A percentile compares a stretch with the other conserved stretches of the same genome.
Conservation (phyloP, 495 filamentous ascomycete species). For the Penicillium steckii region DNA sequence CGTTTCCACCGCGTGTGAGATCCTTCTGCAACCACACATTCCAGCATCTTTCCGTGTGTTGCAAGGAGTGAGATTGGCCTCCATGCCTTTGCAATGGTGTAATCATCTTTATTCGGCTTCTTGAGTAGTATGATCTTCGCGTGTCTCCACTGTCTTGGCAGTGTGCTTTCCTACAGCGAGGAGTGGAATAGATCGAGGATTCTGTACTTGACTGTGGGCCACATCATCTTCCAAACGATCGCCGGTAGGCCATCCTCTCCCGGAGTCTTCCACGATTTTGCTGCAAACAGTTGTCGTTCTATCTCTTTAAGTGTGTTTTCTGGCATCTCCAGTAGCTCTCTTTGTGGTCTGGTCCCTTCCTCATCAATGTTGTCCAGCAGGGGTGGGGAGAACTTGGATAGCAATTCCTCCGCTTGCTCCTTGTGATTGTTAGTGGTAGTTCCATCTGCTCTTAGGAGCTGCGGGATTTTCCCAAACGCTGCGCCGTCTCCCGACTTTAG, state of each 20-base stretch:
- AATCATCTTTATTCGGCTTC: constrained; percentile 24
- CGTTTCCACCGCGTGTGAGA: constrained; percentile 24
- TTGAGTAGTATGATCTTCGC: constrained; percentile 20
- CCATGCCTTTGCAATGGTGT: constrained; percentile 22
- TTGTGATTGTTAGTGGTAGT: constrained; percentile 15
- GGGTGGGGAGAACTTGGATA: constrained; percentile 29
- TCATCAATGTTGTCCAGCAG: constrained; percentile 18
- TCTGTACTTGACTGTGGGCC: constrained; percentile 28
- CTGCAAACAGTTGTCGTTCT: constrained; percentile 11
- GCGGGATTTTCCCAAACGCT: constrained; percentile 18
- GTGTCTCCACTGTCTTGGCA: constrained; percentile 13
- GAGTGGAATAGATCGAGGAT: constrained; percentile 20
- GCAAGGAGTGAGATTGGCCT: constrained; percentile 30
- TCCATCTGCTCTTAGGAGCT: constrained; percentile 14
- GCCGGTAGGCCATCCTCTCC: constrained; percentile 24
- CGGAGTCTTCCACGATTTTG: constrained; percentile 22
- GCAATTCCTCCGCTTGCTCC: constrained; percentile 21
- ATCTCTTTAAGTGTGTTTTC: constrained; percentile 23
- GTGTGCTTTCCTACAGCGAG: constrained; percentile 11
- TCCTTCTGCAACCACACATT: constrained; percentile 29
- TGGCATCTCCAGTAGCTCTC: constrained; percentile 18
- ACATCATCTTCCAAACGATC: constrained; percentile 26
- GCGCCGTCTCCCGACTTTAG: constrained; percentile 18
- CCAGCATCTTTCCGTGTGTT: constrained; percentile 27
- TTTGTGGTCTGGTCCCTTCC: constrained; percentile 19